Conservation (phyloP, 139 green algal species). For the Yamagishiella unicocca region DNA sequence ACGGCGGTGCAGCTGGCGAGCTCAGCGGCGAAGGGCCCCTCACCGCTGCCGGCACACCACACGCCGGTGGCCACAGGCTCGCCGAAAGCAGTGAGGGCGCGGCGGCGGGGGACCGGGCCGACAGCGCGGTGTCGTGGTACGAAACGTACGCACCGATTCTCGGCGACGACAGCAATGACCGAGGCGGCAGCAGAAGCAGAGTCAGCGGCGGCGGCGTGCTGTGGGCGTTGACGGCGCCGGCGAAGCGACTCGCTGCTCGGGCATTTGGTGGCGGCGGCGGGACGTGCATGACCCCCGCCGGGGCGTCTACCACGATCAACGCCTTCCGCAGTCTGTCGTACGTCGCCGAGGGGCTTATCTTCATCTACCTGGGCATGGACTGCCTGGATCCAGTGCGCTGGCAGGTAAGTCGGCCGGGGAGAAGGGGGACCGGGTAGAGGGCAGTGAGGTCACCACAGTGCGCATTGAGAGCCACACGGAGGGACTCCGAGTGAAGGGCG, state of each 20-base stretch:
- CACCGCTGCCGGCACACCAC: not conserved
- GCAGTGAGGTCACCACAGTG: no score
- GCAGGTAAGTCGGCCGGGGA: slow-evolving; percentile 56
- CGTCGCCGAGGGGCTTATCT: slow-evolving; percentile 85
- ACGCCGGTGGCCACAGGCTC: not conserved
- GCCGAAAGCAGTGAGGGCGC: not conserved
- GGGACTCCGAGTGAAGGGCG: no score
- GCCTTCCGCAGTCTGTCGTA: slow-evolving; percentile 61
- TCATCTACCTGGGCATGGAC: slow-evolving; percentile 89
- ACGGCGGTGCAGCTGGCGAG: not conserved
- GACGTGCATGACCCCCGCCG: slow-evolving; percentile 47
- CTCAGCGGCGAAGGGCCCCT: not conserved
- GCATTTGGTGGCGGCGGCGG: not conserved
- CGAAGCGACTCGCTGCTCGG: slow-evolving; percentile 1
- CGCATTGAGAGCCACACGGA: no score
- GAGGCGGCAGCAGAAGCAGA: not conserved
- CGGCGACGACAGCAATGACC: not conserved
- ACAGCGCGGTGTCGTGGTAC: not conserved
- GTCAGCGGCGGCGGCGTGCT: not conserved
- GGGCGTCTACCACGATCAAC: not conserved
- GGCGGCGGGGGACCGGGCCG: not conserved
- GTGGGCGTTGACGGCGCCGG: slow-evolving; percentile 9
- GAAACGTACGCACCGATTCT: not conserved
- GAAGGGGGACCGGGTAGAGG: no score
- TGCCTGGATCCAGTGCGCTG: slow-evolving; percentile 84